Evolutionary conservation across 2,329 filamentous ascomycete genomes (phyloP).

Genomic region (Thelonectria blattea): DNA sequence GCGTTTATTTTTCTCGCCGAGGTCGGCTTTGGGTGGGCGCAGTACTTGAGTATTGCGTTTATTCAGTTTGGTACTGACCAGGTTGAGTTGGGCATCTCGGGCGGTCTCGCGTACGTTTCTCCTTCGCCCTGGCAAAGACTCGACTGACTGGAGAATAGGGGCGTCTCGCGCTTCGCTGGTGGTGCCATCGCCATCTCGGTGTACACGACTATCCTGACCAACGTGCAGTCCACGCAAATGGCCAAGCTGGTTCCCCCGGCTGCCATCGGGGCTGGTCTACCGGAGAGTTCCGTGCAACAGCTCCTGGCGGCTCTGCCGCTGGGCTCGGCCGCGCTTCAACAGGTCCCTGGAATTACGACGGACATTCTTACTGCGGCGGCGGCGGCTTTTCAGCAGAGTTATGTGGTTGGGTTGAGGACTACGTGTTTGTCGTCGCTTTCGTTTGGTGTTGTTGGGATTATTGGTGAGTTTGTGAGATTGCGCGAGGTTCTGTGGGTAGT

Average conservation of each 20-base stretch:
- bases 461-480: slow-evolving; percentile 29
- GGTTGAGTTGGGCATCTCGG: slow-evolving; percentile 48
- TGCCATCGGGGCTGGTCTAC: slow-evolving; percentile 43
- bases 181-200: slow-evolving; percentile 49
- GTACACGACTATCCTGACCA: slow-evolving; percentile 50
- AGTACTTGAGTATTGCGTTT: slow-evolving; percentile 55
- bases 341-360: slow-evolving; percentile 37
- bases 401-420: slow-evolving; percentile 38
- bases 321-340: slow-evolving; percentile 30
- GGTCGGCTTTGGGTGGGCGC: slow-evolving; percentile 53
- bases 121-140: slow-evolving; percentile 22
- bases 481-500: too few species aligned
- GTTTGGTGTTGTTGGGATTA: slow-evolving; percentile 41
- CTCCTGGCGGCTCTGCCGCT: slow-evolving; percentile 40
- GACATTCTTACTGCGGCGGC: slow-evolving; percentile 38
- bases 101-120: slow-evolving; percentile 26
- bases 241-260: slow-evolving; percentile 43
- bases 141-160: slow-evolving; percentile 27
- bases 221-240: slow-evolving; percentile 41
- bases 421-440: slow-evolving; percentile 40
- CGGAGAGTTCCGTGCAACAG: slow-evolving; percentile 37
- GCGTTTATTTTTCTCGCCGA: slow-evolving; percentile 54
- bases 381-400: slow-evolving; percentile 41
- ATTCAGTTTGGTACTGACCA: slow-evolving; percentile 58
- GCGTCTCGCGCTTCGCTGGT: slow-evolving; percentile 51